Conservation (phyloP, 805 yeast genomes). For the Lachancea kluyveri region DNA sequence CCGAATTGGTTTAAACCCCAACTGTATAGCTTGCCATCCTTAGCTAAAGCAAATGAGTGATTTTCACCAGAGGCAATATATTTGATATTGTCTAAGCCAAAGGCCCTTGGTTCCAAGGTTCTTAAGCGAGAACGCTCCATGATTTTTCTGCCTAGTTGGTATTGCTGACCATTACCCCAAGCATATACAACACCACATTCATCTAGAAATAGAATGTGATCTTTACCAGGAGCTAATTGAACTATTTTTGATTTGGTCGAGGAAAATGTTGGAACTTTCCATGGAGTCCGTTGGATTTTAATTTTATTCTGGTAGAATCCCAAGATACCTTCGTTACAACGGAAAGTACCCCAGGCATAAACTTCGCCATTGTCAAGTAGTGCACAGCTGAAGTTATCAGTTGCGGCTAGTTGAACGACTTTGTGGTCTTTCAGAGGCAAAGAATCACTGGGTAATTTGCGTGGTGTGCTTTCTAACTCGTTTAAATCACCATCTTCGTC, state of each 20-base stretch:
- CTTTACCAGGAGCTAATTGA: constrained; percentile 88
- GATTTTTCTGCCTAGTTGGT: constrained; percentile 83
- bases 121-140: constrained; percentile 70
- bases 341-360: constrained; percentile 97
- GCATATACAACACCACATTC: constrained; percentile 82
- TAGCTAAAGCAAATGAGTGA: constrained; percentile 88
- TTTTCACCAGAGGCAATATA: constrained; percentile 90
- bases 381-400: constrained; percentile 85
- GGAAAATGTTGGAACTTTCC: constrained; percentile 40
- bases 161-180: constrained; percentile 97
- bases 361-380: constrained; percentile 78
- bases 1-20: constrained; percentile 99
- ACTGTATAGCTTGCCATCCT: constrained; percentile 60
- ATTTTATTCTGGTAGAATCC: constrained; percentile 66
- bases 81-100: constrained; percentile 74
- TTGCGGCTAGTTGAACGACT: constrained; percentile 80
- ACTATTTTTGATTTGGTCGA: constrained; percentile 59
- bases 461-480: constrained; percentile 86
- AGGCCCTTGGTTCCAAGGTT: constrained; percentile 73
- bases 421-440: constrained; percentile 45
- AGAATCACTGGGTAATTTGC: constrained; percentile 48
- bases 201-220: constrained; percentile 82
- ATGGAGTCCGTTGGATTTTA: constrained; percentile 61
- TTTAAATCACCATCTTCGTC: constrained; percentile 82
- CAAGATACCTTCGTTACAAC: constrained; percentile 85